Evolutionary conservation across 2,329 filamentous ascomycete species (phyloP).

Genomic region (Trichoderma harzianum): DNA sequence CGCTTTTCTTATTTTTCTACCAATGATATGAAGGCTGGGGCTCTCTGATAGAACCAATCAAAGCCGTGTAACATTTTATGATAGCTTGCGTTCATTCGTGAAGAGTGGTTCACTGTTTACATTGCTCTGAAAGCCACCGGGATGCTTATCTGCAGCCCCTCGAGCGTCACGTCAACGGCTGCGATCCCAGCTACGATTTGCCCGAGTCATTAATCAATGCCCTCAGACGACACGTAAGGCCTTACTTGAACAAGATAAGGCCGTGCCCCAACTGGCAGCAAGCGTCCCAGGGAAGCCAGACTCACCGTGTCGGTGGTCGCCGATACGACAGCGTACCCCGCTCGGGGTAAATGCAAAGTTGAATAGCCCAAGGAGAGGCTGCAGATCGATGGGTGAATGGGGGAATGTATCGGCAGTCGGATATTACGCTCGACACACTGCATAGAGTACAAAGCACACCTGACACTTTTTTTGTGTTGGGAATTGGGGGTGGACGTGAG

Average conservation of each 20-base stretch:
- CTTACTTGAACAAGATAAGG: not conserved
- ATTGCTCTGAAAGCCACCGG: not conserved
- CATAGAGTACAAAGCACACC: not conserved
- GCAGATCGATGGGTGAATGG: constrained; percentile 8
- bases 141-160: not conserved
- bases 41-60: constrained; percentile 20
- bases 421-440: constrained; percentile 26
- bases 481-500: not conserved
- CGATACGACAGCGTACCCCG: constrained; percentile 14
- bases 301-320: constrained; percentile 12
- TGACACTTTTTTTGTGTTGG: not conserved
- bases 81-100: not conserved
- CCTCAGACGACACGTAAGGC: not conserved
- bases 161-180: not conserved
- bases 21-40: constrained; percentile 17
- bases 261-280: not conserved
- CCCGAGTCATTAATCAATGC: not conserved
- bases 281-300: not conserved
- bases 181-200: not conserved
- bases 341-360: constrained; percentile 7
- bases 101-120: not conserved
- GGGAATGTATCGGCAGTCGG: constrained; percentile 5
- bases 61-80: constrained; percentile 17
- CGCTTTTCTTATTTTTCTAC: constrained; percentile 17
- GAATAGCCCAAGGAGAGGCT: constrained; percentile 5